Percentiles rank a stretch among this genome's conserved stretches.
These are phyloP conservation scores for Pythium grandisporangium DNA, from an alignment of 352 stramenopile genomes.

Conservation along the genomic window DNA sequence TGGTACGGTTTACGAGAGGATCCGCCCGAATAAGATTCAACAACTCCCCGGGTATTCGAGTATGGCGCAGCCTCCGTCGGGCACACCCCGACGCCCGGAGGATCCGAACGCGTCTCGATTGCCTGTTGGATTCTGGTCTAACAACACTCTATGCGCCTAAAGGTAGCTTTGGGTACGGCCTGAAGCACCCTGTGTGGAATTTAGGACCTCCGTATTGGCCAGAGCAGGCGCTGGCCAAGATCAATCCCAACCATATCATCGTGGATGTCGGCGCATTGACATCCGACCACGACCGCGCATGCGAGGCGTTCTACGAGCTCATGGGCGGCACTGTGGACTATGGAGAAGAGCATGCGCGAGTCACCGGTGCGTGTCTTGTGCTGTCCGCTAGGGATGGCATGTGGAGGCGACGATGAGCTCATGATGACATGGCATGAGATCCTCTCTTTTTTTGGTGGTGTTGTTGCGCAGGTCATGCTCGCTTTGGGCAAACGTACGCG, in stretches of 20 bases:
- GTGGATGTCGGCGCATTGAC: conserved; percentile 22
- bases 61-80: too few species aligned
- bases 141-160: too few species aligned
- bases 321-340: conserved; percentile 49
- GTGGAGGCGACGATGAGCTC: not conserved
- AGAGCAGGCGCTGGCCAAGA: conserved; percentile 7
- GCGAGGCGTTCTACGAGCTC: conserved; percentile 30
- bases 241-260: conserved; percentile 27
- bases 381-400: not conserved
- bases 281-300: conserved; percentile 32
- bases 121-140: too few species aligned
- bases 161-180: conserved; percentile 24
- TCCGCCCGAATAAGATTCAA: too few species aligned
- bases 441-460: not conserved
- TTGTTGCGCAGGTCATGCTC: conserved; percentile 18
- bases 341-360: conserved; percentile 28
- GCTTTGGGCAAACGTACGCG: conserved; percentile 33
- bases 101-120: too few species aligned
- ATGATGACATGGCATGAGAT: not conserved
- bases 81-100: too few species aligned
- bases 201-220: conserved; percentile 25
- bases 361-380: conserved; percentile 8
- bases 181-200: conserved; percentile 17
- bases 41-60: too few species aligned
- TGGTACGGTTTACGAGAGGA: too few species aligned